These are phyloP conservation scores for Suhomyces vadensis DNA, from an alignment of 805 yeast species.

Conservation along the genomic window DNA sequence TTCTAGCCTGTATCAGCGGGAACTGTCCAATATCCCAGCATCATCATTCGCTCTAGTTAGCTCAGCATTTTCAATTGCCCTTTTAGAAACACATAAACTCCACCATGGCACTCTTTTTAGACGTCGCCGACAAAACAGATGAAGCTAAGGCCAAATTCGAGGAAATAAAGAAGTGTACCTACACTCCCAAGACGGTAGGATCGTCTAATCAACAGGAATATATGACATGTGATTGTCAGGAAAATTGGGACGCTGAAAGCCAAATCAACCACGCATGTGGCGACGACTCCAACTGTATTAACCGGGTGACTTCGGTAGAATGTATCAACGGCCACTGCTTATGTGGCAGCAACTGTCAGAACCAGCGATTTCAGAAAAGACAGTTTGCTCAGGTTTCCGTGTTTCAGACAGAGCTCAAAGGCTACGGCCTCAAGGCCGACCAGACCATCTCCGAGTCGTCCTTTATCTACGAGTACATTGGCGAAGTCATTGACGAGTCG, in stretches of 20 bases:
- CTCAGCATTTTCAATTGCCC: background rate
- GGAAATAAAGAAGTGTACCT: conserved; percentile 58
- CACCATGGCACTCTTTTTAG: background rate
- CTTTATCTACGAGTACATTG: conserved; percentile 90
- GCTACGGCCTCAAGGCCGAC: conserved; percentile 84
- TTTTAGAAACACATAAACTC: background rate
- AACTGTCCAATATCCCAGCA: too few species aligned
- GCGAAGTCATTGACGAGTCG: conserved; percentile 85
- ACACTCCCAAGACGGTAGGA: conserved; percentile 63
- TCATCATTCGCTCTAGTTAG: too few species aligned
- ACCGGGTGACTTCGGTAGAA: conserved; percentile 88
- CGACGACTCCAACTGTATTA: conserved; percentile 85
- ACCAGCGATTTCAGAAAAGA: conserved; percentile 81
- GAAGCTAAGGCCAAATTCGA: conserved; percentile 67
- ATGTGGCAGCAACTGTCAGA: conserved; percentile 80
- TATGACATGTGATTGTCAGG: conserved; percentile 89
- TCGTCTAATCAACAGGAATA: conserved; percentile 72
- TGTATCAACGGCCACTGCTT: conserved; percentile 68
- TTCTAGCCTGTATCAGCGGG: too few species aligned
- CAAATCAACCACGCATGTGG: conserved; percentile 68
- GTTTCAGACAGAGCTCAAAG: conserved; percentile 81
- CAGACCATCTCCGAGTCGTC: conserved; percentile 54
- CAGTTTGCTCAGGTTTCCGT: conserved; percentile 78
- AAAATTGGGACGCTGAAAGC: conserved; percentile 42
- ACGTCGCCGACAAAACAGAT: conserved; percentile 54